phyloP scores from a whole-genome alignment of 345 rosid genomes.

The Bruguiera parviflora region DNA sequence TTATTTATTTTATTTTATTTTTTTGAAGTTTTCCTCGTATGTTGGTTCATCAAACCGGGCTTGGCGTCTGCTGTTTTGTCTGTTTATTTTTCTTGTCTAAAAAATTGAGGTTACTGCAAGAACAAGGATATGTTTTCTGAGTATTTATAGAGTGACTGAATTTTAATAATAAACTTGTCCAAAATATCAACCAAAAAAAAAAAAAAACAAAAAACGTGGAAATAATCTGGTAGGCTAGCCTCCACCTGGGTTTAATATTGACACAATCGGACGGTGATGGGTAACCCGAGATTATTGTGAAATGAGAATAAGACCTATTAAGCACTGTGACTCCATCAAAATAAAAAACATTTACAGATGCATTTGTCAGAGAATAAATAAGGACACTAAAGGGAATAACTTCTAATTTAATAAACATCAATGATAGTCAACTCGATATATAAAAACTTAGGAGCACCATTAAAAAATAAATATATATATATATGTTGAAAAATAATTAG shows the following conservation, averaged over 20 bases:
- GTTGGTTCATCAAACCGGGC: neutral
- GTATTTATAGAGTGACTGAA: neutral
- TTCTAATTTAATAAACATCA: too few species aligned
- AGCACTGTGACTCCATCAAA: too few species aligned
- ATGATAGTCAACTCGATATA: too few species aligned
- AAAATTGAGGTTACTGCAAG: constrained; percentile 1
- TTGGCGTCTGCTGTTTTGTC: neutral
- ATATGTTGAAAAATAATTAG: too few species aligned
- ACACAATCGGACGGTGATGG: neutral
- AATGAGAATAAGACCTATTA: too few species aligned
- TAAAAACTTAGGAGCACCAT: too few species aligned
- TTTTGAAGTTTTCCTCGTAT: neutral
- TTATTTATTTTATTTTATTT: neutral
- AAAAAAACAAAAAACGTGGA: neutral
- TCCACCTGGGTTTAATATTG: neutral
- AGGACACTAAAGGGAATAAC: too few species aligned
- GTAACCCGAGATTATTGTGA: neutral
- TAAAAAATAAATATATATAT: too few species aligned
- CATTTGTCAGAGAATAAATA: too few species aligned
- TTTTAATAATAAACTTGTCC: neutral
- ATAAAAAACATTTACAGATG: too few species aligned
- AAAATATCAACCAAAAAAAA: neutral
- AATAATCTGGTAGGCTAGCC: neutral
- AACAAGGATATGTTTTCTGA: neutral
- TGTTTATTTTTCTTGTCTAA: neutral